Conservation (phyloP, 2,329 filamentous ascomycete species). For the Cladosporium cucumerinum region DNA sequence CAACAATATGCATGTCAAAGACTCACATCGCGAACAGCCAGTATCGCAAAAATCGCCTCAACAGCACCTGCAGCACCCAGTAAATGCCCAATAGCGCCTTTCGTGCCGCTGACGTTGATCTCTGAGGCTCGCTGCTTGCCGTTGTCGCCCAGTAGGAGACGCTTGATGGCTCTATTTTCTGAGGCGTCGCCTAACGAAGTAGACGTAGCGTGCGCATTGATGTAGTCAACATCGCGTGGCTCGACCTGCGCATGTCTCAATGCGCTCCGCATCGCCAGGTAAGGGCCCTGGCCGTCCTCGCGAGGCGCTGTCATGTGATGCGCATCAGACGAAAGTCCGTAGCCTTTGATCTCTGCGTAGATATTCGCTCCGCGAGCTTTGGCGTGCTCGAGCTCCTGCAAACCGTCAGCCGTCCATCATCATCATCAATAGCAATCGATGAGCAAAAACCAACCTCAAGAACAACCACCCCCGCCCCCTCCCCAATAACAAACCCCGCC, state of each 20-base stretch:
- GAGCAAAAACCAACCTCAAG: slow-evolving; percentile 58
- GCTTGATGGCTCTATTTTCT: slow-evolving; percentile 78
- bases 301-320: slow-evolving; percentile 90
- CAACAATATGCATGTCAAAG: slow-evolving; percentile 19
- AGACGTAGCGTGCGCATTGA: slow-evolving; percentile 93
- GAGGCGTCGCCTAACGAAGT: slow-evolving; percentile 82
- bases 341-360: slow-evolving; percentile 85
- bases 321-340: slow-evolving; percentile 87
- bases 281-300: slow-evolving; percentile 76
- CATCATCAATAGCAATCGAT: background rate
- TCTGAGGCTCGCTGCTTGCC: slow-evolving; percentile 60
- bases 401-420: background rate
- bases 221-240: slow-evolving; percentile 75
- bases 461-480: slow-evolving; percentile 83
- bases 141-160: slow-evolving; percentile 69
- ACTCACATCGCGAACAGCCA: slow-evolving; percentile 74
- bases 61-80: slow-evolving; percentile 87
- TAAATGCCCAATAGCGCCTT: slow-evolving; percentile 87
- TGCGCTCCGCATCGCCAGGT: slow-evolving; percentile 79
- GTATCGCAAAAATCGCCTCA: slow-evolving; percentile 79
- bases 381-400: slow-evolving; percentile 77
- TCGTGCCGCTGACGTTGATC: slow-evolving; percentile 87
- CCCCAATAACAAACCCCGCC: slow-evolving; percentile 85
- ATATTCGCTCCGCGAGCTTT: slow-evolving; percentile 72
- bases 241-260: slow-evolving; percentile 67